phyloP scores from a whole-genome alignment of 352 stramenopile genomes.

The Thraustochytrium sp. region DNA sequence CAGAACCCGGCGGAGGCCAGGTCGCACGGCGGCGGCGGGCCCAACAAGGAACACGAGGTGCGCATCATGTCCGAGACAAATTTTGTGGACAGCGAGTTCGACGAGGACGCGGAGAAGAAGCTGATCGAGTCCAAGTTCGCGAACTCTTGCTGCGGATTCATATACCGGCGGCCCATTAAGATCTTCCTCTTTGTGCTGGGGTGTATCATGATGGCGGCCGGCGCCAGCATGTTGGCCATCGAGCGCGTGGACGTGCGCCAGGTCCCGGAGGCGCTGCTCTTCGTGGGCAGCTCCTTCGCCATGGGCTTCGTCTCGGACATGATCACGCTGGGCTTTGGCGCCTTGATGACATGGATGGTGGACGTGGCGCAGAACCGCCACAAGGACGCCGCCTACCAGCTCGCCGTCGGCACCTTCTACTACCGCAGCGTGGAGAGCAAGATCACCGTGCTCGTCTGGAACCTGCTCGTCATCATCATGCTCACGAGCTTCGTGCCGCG shows the following conservation, averaged over 20 bases:
- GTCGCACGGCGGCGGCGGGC: too few relatives aligned
- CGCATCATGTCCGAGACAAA: background rate
- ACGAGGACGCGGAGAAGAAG: background rate
- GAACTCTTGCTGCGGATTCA: background rate
- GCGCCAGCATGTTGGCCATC: background rate
- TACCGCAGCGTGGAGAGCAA: background rate
- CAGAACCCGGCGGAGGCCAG: too few relatives aligned
- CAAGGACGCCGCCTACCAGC: background rate
- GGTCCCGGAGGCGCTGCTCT: constrained; percentile 15
- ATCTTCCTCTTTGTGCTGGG: background rate
- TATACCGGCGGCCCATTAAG: background rate
- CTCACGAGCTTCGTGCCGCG: background rate
- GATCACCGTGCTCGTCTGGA: background rate
- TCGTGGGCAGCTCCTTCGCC: background rate
- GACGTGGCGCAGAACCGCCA: background rate
- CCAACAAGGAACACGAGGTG: background rate
- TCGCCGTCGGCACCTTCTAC: background rate
- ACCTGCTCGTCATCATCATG: constrained; percentile 19
- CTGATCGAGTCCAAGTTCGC: background rate
- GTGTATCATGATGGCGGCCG: background rate
- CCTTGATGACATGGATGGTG: background rate
- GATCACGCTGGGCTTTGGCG: background rate
- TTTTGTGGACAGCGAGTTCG: constrained; percentile 3
- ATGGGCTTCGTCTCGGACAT: background rate
- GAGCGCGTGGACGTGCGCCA: background rate